Percentiles rank a stretch among this genome's conserved stretches.
Conservation (phyloP, 345 rosid genomes). For the Pseudoturritis turrita region DNA sequence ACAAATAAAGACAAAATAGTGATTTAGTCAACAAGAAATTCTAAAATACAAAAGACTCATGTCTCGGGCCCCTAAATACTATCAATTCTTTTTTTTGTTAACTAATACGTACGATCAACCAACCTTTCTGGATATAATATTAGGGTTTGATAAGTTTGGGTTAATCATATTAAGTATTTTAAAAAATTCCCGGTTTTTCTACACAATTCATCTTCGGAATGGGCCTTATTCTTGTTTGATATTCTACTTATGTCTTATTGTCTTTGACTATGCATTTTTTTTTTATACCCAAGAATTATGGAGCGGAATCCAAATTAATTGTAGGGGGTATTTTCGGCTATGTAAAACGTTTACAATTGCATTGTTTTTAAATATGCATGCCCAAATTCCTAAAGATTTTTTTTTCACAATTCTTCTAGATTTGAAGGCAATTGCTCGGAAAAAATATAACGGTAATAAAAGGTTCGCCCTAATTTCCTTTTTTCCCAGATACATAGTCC, state of each 20-base stretch:
- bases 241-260: neutral
- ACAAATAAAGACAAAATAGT: constrained; percentile 28
- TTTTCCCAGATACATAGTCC: too few species aligned
- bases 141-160: neutral
- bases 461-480: too few species aligned
- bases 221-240: neutral
- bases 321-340: neutral
- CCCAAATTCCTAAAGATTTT: neutral
- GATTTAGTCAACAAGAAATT: constrained; percentile 29
- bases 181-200: neutral
- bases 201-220: neutral
- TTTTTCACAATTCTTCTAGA: neutral
- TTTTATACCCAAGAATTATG: neutral
- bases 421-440: neutral
- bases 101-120: constrained; percentile 5
- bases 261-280: neutral
- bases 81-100: neutral
- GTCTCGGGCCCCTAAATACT: constrained; percentile 36
- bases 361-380: neutral
- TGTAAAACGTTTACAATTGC: neutral
- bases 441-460: too few species aligned
- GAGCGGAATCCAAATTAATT: neutral
- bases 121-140: neutral
- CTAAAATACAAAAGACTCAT: constrained; percentile 26
- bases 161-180: neutral